These are phyloP conservation scores for Cystobasidium onofrii DNA, from an alignment of 768 basidiomycete genomes.

Conservation along the genomic window DNA sequence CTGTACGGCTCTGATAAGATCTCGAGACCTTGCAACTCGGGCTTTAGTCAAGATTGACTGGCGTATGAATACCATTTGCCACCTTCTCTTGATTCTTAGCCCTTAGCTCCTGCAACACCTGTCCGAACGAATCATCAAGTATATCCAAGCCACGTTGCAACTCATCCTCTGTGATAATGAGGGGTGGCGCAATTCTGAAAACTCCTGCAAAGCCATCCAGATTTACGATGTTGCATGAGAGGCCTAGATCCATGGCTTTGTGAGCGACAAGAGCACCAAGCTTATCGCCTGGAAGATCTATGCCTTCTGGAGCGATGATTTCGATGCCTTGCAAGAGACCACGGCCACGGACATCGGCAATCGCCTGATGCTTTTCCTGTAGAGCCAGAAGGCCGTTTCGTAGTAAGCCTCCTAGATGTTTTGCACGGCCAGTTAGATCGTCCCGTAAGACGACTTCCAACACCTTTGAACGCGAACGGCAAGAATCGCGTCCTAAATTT, in stretches of 20 bases:
- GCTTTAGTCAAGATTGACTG: not conserved
- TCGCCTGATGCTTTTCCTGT: slow-evolving; percentile 36
- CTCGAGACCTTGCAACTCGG: not conserved
- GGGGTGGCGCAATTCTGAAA: slow-evolving; percentile 28
- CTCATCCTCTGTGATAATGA: slow-evolving; percentile 26
- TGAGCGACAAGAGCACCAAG: slow-evolving; percentile 1
- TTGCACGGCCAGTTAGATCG: slow-evolving; percentile 3
- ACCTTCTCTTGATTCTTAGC: not conserved
- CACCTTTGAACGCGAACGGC: not conserved
- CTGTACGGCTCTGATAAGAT: not conserved
- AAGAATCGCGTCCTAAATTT: too few species aligned
- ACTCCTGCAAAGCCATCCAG: not conserved
- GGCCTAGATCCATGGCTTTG: slow-evolving; percentile 22
- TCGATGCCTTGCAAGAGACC: slow-evolving; percentile 39
- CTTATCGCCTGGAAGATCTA: slow-evolving; percentile 6
- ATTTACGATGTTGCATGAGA: slow-evolving; percentile 28
- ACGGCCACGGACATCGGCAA: slow-evolving; percentile 39
- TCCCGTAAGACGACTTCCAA: slow-evolving; percentile 16
- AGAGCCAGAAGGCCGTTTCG: slow-evolving; percentile 22
- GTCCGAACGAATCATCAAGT: slow-evolving; percentile 8
- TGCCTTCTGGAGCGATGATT: slow-evolving; percentile 23
- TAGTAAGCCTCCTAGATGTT: not conserved
- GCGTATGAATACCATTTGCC: not conserved
- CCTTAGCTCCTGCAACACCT: not conserved
- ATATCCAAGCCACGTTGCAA: slow-evolving; percentile 12